Conservation (phyloP, 1,284 basidiomycete species). For the Schizophyllum amplum region DNA sequence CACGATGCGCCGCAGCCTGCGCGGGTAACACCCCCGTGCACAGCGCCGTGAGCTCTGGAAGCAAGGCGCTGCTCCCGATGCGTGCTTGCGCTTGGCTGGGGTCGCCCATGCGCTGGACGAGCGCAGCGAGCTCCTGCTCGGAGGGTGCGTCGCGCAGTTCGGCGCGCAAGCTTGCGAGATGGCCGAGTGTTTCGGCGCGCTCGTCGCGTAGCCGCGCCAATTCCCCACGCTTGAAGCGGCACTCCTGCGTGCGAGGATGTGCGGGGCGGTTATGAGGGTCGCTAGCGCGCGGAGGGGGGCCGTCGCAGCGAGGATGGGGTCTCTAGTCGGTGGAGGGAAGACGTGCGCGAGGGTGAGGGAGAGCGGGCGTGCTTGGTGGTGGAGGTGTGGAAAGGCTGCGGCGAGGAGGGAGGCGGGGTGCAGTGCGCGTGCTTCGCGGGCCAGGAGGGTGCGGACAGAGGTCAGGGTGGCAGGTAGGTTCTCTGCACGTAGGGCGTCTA, state of each 20-base stretch:
- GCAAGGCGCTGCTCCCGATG: slow-evolving; percentile 1
- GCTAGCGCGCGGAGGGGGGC: slow-evolving; percentile 9
- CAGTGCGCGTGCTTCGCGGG: slow-evolving; percentile 20
- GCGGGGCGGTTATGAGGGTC: slow-evolving; percentile 21
- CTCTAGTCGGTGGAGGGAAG: slow-evolving; percentile 49
- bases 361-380: slow-evolving; percentile 34
- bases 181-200: slow-evolving; percentile 54
- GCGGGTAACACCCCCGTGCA: slow-evolving; percentile 10
- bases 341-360: slow-evolving; percentile 36
- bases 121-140: slow-evolving; percentile 11
- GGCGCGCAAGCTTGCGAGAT: slow-evolving; percentile 45
- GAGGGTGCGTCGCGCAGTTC: slow-evolving; percentile 23
- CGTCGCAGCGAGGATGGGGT: slow-evolving; percentile 7
- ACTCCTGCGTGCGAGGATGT: slow-evolving; percentile 59
- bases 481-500: slow-evolving; percentile 34
- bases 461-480: slow-evolving; percentile 42
- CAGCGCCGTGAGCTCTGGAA: slow-evolving; percentile 2
- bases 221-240: slow-evolving; percentile 44
- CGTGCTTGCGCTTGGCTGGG: background rate
- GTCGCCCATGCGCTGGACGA: background rate
- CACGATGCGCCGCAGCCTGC: slow-evolving; percentile 6
- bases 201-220: slow-evolving; percentile 56
- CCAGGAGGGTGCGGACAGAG: background rate
- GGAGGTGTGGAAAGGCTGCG: slow-evolving; percentile 36
- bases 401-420: slow-evolving; percentile 39